A percentile compares a stretch with the other conserved stretches of the same genome.
These are phyloP conservation scores for Irpex sp. DNA, from an alignment of 1,284 basidiomycete genomes.

Conservation along the genomic window DNA sequence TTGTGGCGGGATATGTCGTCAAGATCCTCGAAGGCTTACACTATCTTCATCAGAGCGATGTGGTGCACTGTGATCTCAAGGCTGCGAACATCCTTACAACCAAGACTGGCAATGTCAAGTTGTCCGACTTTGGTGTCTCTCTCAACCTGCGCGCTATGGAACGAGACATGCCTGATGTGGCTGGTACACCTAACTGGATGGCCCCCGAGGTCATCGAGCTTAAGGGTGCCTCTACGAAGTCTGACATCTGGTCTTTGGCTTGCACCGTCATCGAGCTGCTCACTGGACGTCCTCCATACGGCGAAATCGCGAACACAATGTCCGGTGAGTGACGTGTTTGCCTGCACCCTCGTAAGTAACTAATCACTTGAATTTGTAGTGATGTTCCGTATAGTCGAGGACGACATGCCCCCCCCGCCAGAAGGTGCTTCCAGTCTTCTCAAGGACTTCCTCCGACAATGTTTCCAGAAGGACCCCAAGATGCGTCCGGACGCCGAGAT, in stretches of 20 bases:
- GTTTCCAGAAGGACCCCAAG: slow-evolving; percentile 86
- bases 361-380: slow-evolving; percentile 41
- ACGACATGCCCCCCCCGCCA: slow-evolving; percentile 84
- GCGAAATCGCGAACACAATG: slow-evolving; percentile 83
- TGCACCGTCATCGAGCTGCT: slow-evolving; percentile 93
- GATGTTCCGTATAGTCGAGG: slow-evolving; percentile 96
- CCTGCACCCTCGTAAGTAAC: not conserved
- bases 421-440: slow-evolving; percentile 72
- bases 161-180: slow-evolving; percentile 81
- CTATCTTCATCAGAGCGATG: slow-evolving; percentile 82
- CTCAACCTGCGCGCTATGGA: slow-evolving; percentile 96
- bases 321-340: slow-evolving; percentile 47
- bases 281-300: slow-evolving; percentile 89
- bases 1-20: slow-evolving; percentile 87
- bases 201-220: slow-evolving; percentile 92
- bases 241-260: slow-evolving; percentile 89
- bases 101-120: slow-evolving; percentile 95
- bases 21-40: slow-evolving; percentile 92
- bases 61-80: slow-evolving; percentile 93
- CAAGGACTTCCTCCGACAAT: slow-evolving; percentile 74
- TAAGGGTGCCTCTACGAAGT: slow-evolving; percentile 72
- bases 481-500: slow-evolving; percentile 78
- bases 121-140: slow-evolving; percentile 98
- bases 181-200: slow-evolving; percentile 98
- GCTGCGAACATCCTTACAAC: slow-evolving; percentile 98